Base-by-base conservation (phyloP, 75 land plant genomes). In the Chamaecyparis obtusa region DNA sequence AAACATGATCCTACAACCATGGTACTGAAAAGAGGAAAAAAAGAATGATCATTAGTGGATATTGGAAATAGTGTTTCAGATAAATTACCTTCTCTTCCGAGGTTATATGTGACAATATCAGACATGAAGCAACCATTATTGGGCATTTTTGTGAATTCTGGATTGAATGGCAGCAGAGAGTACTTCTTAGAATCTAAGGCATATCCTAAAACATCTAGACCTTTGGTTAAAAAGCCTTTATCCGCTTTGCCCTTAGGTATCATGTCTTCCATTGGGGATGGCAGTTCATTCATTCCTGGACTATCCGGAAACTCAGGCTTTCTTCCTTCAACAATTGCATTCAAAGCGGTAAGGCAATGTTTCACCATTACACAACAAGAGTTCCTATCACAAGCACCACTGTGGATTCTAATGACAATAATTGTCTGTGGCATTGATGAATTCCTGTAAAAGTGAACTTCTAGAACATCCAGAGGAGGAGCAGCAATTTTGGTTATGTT, bases 81-180 rank as follows among this genome's bases (percentile, higher is more conserved):
- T 80, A 27, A 44, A 44, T 80, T 80, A 90, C 92, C 92, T 88
- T 88, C 87, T 74, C 83, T 90, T 24, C 92, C 91, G 78, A 91
- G 89, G 24, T 79, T 90, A 84, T 86, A 87, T 19, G 84, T 86
- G 17, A 91, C 16, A 35, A 90, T 35, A 17, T 91, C 89, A 21
- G 92, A 88, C 39, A 72, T 79, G 85, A 88, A 90, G 9, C 87
- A 41, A 60, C 56, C 36, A 44, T 90, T 88, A 33, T 43, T 56
- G 79, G 83, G 37, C 56, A 77, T 87, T 11, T 64, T 86, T 2
- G 83, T 44, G 86, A 51, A 90, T 39, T 87, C 84, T 9, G 89
- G 86, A 44, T 86, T 89, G 72, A 91, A 91, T 8, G 92, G 92
- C 71, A 91, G 86, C 15, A 91, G 87, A n/a, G 92, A 83, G 69